Conservation (phyloP, 2,329 filamentous ascomycete genomes). For the Fonsecaea pedrosoi region DNA sequence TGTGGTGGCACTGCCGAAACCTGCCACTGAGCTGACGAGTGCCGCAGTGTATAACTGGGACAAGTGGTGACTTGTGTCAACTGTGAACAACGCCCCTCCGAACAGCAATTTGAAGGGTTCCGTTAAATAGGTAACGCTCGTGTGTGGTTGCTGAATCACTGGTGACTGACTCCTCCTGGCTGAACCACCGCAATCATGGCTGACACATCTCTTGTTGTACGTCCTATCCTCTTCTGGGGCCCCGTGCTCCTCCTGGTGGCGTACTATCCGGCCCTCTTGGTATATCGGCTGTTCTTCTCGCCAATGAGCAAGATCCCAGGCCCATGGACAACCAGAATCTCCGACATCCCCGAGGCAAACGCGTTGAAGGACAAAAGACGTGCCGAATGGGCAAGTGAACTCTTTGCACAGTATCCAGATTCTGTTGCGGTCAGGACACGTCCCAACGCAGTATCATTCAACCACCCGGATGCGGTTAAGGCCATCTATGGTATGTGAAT, state of each 20-base stretch:
- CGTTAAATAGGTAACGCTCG: background rate
- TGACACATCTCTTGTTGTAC: conserved; percentile 14
- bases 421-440: conserved; percentile 31
- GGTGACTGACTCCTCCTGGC: background rate
- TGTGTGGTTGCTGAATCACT: background rate
- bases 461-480: conserved; percentile 34
- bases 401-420: conserved; percentile 30
- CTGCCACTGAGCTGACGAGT: conserved; percentile 1
- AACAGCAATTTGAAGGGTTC: background rate
- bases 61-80: background rate
- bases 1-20: conserved; percentile 15
- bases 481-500: conserved; percentile 31
- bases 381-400: conserved; percentile 26
- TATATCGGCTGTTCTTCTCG: conserved; percentile 38
- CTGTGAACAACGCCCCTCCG: background rate
- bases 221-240: conserved; percentile 11
- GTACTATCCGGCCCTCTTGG: conserved; percentile 26
- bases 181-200: conserved; percentile 3
- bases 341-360: conserved; percentile 27
- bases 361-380: conserved; percentile 32
- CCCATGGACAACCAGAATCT: conserved; percentile 35
- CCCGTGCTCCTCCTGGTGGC: conserved; percentile 15
- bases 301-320: conserved; percentile 40
- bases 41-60: conserved; percentile 12
- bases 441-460: conserved; percentile 31